phyloP scores from a whole-genome alignment of 2,329 filamentous ascomycete species.

The Alternaria viburni region DNA sequence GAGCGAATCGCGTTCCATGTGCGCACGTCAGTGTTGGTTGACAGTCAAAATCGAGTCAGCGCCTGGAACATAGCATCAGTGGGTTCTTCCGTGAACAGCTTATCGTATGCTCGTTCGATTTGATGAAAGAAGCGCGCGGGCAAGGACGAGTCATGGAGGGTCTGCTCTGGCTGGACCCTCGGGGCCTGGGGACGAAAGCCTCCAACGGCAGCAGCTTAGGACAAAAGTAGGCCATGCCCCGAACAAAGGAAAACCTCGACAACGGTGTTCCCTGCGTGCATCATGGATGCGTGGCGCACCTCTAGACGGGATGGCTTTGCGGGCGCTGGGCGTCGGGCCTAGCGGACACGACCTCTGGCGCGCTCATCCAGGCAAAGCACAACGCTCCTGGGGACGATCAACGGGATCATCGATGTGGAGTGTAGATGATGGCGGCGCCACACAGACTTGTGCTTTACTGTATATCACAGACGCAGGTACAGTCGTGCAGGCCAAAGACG shows the following conservation, averaged over 20 bases:
- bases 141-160: slow-evolving; percentile 14
- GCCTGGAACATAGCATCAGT: neutral
- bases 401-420: slow-evolving; percentile 34
- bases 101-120: slow-evolving; percentile 5
- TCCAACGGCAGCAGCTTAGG: slow-evolving; percentile 20
- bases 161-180: slow-evolving; percentile 8
- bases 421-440: slow-evolving; percentile 38
- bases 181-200: slow-evolving; percentile 4
- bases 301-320: slow-evolving; percentile 43
- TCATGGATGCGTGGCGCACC: slow-evolving; percentile 35
- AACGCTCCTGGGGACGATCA: slow-evolving; percentile 34
- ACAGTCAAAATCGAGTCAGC: slow-evolving; percentile 10
- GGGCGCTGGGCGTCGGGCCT: slow-evolving; percentile 41
- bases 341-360: slow-evolving; percentile 39
- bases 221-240: slow-evolving; percentile 14
- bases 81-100: slow-evolving; percentile 4
- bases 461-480: slow-evolving; percentile 42
- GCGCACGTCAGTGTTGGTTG: slow-evolving; percentile 8
- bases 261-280: slow-evolving; percentile 35
- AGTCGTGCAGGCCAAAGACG: slow-evolving; percentile 12
- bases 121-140: slow-evolving; percentile 28
- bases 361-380: slow-evolving; percentile 35
- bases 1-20: slow-evolving; percentile 10
- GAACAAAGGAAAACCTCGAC: slow-evolving; percentile 13
- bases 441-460: slow-evolving; percentile 27